Percentiles rank a stretch among this genome's conserved stretches.
Conservation (phyloP, 2,329 filamentous ascomycete species). For the Botrytis cinerea region DNA sequence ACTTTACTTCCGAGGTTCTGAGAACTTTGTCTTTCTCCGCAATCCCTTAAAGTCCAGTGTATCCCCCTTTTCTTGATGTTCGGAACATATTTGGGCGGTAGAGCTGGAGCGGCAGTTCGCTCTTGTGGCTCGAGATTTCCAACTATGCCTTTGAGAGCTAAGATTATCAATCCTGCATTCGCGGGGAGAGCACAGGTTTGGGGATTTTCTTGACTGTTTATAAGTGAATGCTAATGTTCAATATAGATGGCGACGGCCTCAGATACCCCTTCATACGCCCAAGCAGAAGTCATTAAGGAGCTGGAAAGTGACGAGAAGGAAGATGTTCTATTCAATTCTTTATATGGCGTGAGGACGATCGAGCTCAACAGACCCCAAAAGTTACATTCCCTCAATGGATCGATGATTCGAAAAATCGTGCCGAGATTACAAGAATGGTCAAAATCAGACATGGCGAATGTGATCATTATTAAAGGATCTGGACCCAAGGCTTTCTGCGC, state of each 20-base stretch:
- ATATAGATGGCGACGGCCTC: constrained; percentile 46
- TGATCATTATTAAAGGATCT: constrained; percentile 87
- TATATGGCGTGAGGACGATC: constrained; percentile 87
- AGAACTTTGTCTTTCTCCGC: constrained; percentile 28
- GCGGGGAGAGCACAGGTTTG: constrained; percentile 55
- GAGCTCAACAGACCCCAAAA: constrained; percentile 93
- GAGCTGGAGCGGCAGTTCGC: constrained; percentile 55
- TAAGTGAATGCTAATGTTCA: constrained; percentile 29
- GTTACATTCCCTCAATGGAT: constrained; percentile 87
- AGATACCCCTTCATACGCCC: constrained; percentile 10
- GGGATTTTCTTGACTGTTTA: constrained; percentile 8
- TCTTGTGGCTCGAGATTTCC: constrained; percentile 46
- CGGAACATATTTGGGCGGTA: constrained; percentile 53
- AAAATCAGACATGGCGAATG: constrained; percentile 90
- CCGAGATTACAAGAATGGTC: constrained; percentile 90
- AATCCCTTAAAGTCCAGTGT: constrained; percentile 25
- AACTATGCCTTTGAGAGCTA: constrained; percentile 79
- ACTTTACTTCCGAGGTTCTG: constrained; percentile 21
- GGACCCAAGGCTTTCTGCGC: constrained; percentile 87
- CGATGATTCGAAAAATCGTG: constrained; percentile 93
- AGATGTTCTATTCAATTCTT: constrained; percentile 89
- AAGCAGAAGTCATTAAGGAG: constrained; percentile 39
- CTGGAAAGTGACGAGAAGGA: constrained; percentile 69
- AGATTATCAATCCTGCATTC: constrained; percentile 63
- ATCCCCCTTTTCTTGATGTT: constrained; percentile 53